Conservation (phyloP, 2,329 filamentous ascomycete genomes). For the Cytospora piceae region DNA sequence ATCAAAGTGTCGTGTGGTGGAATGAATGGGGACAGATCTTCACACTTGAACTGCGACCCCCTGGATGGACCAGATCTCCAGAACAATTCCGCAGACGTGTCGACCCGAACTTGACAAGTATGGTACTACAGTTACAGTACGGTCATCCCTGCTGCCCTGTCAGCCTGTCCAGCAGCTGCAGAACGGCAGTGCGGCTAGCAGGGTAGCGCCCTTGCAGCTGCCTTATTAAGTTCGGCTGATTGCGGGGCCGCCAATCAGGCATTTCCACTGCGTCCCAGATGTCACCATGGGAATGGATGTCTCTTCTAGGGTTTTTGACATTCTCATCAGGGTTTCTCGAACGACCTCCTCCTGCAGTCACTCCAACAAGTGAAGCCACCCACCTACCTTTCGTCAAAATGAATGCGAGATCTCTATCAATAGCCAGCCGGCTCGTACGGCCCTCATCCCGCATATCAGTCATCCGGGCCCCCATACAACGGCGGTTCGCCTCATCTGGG, state of each 20-base stretch:
- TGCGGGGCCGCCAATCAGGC: slow-evolving; percentile 22
- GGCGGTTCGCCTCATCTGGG: slow-evolving; percentile 33
- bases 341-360: background rate
- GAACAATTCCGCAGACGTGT: slow-evolving; percentile 19
- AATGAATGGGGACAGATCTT: slow-evolving; percentile 25
- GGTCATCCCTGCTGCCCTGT: slow-evolving; percentile 15
- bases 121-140: background rate
- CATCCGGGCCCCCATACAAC: slow-evolving; percentile 17
- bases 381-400: background rate
- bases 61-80: slow-evolving; percentile 24
- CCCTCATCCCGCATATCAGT: slow-evolving; percentile 1
- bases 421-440: slow-evolving; percentile 24
- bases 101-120: slow-evolving; percentile 6
- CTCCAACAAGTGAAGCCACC: background rate
- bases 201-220: background rate
- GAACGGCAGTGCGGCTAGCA: background rate
- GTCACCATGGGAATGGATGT: background rate
- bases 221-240: slow-evolving; percentile 12
- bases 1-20: background rate
- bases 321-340: slow-evolving; percentile 6
- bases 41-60: background rate
- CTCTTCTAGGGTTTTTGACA: background rate
- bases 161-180: background rate
- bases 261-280: too few species aligned
- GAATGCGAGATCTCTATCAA: slow-evolving; percentile 24